phyloP scores from a whole-genome alignment of 1,139 yeast species.

The Debaryomycetaceae sp. region DNA sequence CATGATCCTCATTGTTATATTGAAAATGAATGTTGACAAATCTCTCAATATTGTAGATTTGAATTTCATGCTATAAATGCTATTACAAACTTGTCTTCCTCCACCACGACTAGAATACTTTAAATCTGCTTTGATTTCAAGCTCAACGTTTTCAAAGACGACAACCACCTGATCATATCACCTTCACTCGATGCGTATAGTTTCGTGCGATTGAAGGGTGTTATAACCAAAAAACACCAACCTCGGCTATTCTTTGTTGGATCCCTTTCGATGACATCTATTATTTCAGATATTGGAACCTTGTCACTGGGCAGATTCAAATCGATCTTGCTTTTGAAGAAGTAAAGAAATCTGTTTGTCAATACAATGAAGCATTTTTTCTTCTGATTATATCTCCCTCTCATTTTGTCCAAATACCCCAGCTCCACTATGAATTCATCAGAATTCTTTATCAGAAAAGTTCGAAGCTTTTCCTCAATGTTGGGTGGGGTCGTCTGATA shows the following conservation, averaged over 20 bases:
- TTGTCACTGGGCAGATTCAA: slow-evolving; percentile 21
- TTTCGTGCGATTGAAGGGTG: slow-evolving; percentile 42
- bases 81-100: too few relatives aligned
- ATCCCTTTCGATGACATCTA: slow-evolving; percentile 54
- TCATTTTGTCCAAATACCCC: slow-evolving; percentile 40
- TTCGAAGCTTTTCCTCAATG: not conserved
- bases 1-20: too few relatives aligned
- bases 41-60: too few relatives aligned
- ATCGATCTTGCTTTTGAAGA: slow-evolving; percentile 33
- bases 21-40: too few relatives aligned
- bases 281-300: slow-evolving; percentile 33
- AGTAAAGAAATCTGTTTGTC: slow-evolving; percentile 37
- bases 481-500: not conserved
- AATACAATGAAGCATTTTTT: slow-evolving; percentile 38
- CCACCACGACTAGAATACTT: not conserved
- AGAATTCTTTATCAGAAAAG: not conserved
- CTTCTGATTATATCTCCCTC: slow-evolving; percentile 49
- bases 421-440: slow-evolving; percentile 37
- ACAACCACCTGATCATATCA: slow-evolving; percentile 50
- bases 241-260: slow-evolving; percentile 39
- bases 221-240: slow-evolving; percentile 49
- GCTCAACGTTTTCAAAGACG: slow-evolving; percentile 32
- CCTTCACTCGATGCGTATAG: slow-evolving; percentile 45
- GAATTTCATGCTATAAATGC: too few relatives aligned
- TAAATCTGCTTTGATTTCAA: not conserved